Evolutionary conservation across 176 grass and related monocot genomes (phyloP).

Genomic region (Carex myosuroides): DNA sequence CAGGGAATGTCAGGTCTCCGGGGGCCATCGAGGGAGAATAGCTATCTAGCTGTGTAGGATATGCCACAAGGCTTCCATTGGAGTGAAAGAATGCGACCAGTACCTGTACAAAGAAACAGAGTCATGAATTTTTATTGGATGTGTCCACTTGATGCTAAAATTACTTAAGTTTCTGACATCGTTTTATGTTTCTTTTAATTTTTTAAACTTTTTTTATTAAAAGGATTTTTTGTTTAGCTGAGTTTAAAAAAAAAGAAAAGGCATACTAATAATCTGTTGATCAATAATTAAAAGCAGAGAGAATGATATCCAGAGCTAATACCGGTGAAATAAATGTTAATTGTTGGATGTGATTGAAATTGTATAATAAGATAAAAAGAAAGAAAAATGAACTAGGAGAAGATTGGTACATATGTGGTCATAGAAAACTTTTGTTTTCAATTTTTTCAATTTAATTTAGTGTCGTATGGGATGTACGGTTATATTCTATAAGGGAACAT

Average conservation of each 20-base stretch:
- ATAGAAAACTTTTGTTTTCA: too few species aligned
- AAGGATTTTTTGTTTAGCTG: neutral
- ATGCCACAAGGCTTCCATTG: slow-evolving; percentile 57
- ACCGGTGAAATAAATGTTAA: neutral
- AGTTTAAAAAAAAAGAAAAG: neutral
- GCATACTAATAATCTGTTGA: neutral
- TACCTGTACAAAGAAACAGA: slow-evolving; percentile 13
- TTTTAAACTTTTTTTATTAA: neutral
- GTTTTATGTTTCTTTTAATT: neutral
- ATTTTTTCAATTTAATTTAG: neutral
- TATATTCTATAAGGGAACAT: neutral
- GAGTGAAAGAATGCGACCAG: slow-evolving; percentile 60
- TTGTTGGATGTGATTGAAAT: neutral
- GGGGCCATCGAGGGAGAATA: slow-evolving; percentile 76
- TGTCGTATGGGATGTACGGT: neutral
- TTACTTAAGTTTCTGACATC: neutral
- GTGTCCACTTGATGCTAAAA: neutral
- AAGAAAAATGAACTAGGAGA: too few species aligned
- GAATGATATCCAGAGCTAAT: neutral
- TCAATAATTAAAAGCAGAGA: neutral
- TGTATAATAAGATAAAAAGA: too few species aligned
- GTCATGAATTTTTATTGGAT: neutral
- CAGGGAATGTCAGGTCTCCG: slow-evolving; percentile 30
- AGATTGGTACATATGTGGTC: neutral
- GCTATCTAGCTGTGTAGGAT: slow-evolving; percentile 64